phyloP scores from a whole-genome alignment of 1,284 basidiomycete genomes.

The Paramarasmius palmivorus region DNA sequence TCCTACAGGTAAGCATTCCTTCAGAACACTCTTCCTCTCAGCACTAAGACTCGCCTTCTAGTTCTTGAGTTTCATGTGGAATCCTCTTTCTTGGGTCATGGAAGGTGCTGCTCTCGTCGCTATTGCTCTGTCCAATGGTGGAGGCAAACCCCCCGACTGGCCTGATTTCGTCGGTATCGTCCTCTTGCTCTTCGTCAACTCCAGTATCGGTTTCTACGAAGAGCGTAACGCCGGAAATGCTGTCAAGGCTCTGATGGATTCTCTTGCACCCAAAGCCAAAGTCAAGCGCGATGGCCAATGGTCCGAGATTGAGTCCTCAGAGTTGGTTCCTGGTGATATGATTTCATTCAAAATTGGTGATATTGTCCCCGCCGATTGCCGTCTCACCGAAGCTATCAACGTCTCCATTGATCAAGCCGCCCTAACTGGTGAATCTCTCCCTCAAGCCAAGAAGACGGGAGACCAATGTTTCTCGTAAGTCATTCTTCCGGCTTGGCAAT shows the following conservation, averaged over 20 bases:
- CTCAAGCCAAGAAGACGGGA: constrained; percentile 85
- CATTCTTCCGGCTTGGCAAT: constrained; percentile 8
- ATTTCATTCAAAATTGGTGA: constrained; percentile 98
- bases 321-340: constrained; percentile 92
- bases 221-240: constrained; percentile 97
- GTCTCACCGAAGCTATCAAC: constrained; percentile 93
- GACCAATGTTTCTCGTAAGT: constrained; percentile 96
- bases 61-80: constrained; percentile 99
- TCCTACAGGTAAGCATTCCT: constrained; percentile 67
- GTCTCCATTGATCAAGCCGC: constrained; percentile 97
- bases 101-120: constrained; percentile 96
- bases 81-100: constrained; percentile 99
- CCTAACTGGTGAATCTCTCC: constrained; percentile 94
- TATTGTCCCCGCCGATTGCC: constrained; percentile 93
- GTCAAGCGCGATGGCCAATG: constrained; percentile 84
- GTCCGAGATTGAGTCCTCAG: constrained; percentile 87
- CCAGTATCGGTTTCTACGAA: constrained; percentile 97
- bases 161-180: constrained; percentile 97
- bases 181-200: constrained; percentile 91
- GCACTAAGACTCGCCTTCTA: constrained; percentile 34
- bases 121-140: constrained; percentile 95
- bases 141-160: constrained; percentile 88
- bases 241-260: constrained; percentile 99
- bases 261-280: constrained; percentile 95
- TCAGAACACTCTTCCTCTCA: constrained; percentile 3